Evolutionary conservation across 2,329 filamentous ascomycete species (phyloP).

Genomic region (Moelleriella libera): DNA sequence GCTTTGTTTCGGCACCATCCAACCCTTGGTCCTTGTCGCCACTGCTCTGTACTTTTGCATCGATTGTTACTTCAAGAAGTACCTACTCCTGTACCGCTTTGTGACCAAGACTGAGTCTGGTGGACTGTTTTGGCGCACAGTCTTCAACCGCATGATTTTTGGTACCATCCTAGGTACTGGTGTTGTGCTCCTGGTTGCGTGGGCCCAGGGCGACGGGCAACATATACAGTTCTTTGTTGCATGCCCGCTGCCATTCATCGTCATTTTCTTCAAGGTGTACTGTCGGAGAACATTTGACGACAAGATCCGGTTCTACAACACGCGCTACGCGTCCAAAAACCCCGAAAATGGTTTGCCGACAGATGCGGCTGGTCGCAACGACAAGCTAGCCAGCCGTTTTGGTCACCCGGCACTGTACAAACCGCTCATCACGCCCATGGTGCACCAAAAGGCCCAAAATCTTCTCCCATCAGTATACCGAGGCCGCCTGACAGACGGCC

Average conservation of each 20-base stretch:
- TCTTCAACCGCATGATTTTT: slow-evolving; percentile 90
- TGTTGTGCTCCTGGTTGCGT: slow-evolving; percentile 63
- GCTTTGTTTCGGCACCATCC: slow-evolving; percentile 69
- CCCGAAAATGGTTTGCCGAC: slow-evolving; percentile 28
- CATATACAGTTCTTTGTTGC: slow-evolving; percentile 52
- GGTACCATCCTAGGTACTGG: slow-evolving; percentile 65
- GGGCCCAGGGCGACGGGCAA: slow-evolving; percentile 48
- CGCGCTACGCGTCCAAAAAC: slow-evolving; percentile 37
- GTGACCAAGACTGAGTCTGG: slow-evolving; percentile 94
- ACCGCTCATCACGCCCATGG: slow-evolving; percentile 86
- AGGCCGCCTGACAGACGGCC: slow-evolving; percentile 58
- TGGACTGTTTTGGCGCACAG: slow-evolving; percentile 77
- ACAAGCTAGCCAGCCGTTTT: slow-evolving; percentile 63
- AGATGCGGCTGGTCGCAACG: slow-evolving; percentile 42
- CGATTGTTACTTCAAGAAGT: slow-evolving; percentile 88
- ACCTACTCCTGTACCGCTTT: slow-evolving; percentile 85
- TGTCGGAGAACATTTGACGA: slow-evolving; percentile 65
- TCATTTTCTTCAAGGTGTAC: slow-evolving; percentile 77
- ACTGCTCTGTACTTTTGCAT: slow-evolving; percentile 81
- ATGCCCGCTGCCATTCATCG: slow-evolving; percentile 61
- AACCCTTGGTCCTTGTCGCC: slow-evolving; percentile 75
- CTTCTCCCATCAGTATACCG: slow-evolving; percentile 75
- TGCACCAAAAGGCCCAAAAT: slow-evolving; percentile 79
- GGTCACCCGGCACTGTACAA: slow-evolving; percentile 85
- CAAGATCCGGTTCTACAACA: slow-evolving; percentile 69